These are phyloP conservation scores for Clohesyomyces aquaticus DNA, from an alignment of 495 filamentous ascomycete genomes.

Conservation along the genomic window DNA sequence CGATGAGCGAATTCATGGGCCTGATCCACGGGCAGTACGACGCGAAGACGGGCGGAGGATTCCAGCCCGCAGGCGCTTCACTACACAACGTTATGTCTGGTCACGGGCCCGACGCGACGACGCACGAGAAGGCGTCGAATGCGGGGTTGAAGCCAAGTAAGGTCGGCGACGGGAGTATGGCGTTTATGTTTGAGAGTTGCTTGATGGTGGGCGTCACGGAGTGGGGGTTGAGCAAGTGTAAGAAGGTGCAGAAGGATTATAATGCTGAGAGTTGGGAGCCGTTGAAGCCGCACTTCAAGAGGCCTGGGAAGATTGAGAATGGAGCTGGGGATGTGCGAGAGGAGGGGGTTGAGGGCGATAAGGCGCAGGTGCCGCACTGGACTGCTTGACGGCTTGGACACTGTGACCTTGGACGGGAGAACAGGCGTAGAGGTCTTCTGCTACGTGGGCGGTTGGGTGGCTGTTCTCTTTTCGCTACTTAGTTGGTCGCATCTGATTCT, in stretches of 20 bases:
- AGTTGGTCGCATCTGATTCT: too few species aligned
- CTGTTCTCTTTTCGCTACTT: too few species aligned
- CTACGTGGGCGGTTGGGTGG: too few species aligned
- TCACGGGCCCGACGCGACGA: conserved; percentile 62
- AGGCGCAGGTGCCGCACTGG: conserved; percentile 7
- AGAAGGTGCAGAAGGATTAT: conserved; percentile 83
- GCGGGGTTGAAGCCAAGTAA: conserved; percentile 61
- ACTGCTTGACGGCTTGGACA: too few species aligned
- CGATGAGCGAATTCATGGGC: conserved; percentile 86
- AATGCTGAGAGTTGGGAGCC: conserved; percentile 84
- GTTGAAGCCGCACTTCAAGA: conserved; percentile 75
- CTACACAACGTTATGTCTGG: conserved; percentile 68
- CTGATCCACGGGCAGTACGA: conserved; percentile 73
- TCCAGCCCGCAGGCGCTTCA: conserved; percentile 65
- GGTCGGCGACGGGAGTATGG: conserved; percentile 66
- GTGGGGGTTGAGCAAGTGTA: conserved; percentile 82
- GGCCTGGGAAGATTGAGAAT: conserved; percentile 48
- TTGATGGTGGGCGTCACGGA: conserved; percentile 88
- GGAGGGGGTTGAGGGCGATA: conserved; percentile 2
- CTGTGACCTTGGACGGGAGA: too few species aligned
- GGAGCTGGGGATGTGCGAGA: background rate
- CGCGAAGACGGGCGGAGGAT: conserved; percentile 65
- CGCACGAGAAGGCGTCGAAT: conserved; percentile 63
- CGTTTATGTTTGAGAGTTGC: conserved; percentile 69
- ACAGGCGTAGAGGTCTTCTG: too few species aligned